These are phyloP conservation scores for Dactylellina haptotyla DNA, from an alignment of 2,329 filamentous ascomycete species.

Conservation along the genomic window DNA sequence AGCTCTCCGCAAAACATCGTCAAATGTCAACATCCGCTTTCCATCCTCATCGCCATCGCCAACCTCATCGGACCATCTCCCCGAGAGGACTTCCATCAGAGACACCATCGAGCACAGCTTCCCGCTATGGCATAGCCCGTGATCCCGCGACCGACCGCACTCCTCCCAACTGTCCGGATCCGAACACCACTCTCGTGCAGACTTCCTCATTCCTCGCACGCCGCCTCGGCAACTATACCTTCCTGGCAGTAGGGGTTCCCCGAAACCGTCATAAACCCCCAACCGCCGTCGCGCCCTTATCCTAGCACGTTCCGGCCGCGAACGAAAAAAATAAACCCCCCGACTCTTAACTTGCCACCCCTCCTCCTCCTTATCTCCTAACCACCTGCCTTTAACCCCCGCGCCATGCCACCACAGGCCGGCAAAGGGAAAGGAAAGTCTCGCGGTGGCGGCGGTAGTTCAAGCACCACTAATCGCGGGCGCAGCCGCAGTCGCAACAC, in stretches of 20 bases:
- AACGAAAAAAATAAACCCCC: slow-evolving; percentile 19
- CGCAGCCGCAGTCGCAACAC: slow-evolving; percentile 54
- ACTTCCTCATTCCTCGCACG: slow-evolving; percentile 27
- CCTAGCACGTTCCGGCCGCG: slow-evolving; percentile 13
- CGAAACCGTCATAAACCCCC: slow-evolving; percentile 3
- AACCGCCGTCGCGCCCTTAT: slow-evolving; percentile 32
- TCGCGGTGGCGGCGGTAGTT: slow-evolving; percentile 51
- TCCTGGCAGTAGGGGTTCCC: slow-evolving; percentile 26
- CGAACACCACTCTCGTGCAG: slow-evolving; percentile 23
- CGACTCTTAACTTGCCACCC: slow-evolving; percentile 13
- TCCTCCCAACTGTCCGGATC: not conserved
- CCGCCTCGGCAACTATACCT: slow-evolving; percentile 43
- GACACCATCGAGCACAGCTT: not conserved
- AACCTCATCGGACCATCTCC: not conserved
- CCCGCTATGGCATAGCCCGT: not conserved
- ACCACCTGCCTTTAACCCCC: slow-evolving; percentile 14
- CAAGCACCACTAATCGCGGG: slow-evolving; percentile 49
- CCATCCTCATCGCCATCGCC: not conserved
- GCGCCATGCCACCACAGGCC: slow-evolving; percentile 52
- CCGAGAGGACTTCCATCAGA: not conserved
- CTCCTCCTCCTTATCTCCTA: not conserved
- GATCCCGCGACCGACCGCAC: not conserved
- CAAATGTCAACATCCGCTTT: slow-evolving; percentile 1
- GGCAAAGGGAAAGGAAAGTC: slow-evolving; percentile 54
- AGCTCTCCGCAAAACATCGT: slow-evolving; percentile 33